Base-by-base conservation (phyloP, 306 rosid species). In the Bauhinia variegata region DNA sequence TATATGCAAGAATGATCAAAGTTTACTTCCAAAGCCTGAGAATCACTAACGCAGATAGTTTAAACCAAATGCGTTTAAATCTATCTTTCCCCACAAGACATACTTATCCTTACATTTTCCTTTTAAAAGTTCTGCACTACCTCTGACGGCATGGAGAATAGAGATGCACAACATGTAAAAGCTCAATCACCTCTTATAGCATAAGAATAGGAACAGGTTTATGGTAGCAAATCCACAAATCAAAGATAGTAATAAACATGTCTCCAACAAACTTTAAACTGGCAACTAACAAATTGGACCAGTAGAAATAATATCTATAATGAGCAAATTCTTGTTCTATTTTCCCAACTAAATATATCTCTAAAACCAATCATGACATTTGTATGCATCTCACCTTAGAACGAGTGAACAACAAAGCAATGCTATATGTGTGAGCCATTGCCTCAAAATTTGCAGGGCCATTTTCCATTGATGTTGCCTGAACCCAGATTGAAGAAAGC, bases 401-500 rank as follows among this genome's bases (percentile, higher is more conserved):
- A 59, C 88, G 81, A 71, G 91, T 79, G 68, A 82, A 89, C 71
- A 89, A 81, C 72, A 92, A 70, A 58, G 88, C 95, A 64, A 87
- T 85, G 77, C 87, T 80, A 67, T 71, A 89, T 55, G 89, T 81
- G 73, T 89, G 88, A 60, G 96, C 96, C 96, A 92, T 92, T 57
- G 98, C 98, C 83, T 87, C 91, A 74, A 82, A 89, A 81, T 83
- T 89, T 67, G 81, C 84, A 60, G 89, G 93, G 52, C 70, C 75
- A 70, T 80, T 90, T 46, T 86, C 95, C 73, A 73, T 55, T 71
- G 86, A 88, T 68, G 89, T 86, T 75, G 99, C 99, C 85, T 93
- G 99, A 80, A 90, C 79, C 99, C 99, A 90, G 73, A 93, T 86
- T 46, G 88, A 93, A 65, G 97, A 93, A 79, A 93, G 97, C 86